Conservation (phyloP, 352 stramenopile species). For the Blastocystis sp. region DNA sequence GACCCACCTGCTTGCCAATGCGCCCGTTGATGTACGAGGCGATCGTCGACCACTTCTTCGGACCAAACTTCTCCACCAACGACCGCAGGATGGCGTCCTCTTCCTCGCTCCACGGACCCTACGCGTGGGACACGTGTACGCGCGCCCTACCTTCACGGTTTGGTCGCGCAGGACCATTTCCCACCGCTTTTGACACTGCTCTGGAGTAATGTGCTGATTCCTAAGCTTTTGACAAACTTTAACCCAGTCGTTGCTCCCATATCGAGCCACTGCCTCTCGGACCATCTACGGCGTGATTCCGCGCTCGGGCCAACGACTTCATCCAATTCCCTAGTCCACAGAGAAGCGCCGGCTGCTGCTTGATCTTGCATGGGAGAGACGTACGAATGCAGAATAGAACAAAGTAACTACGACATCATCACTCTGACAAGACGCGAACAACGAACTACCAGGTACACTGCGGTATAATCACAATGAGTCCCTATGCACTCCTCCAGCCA, state of each 20-base stretch:
- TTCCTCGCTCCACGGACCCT: constrained; percentile 76
- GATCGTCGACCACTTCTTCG: constrained; percentile 85
- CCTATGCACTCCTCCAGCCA: neutral
- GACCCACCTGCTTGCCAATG: constrained; percentile 75
- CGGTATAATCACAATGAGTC: neutral
- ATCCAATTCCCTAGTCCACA: constrained; percentile 55
- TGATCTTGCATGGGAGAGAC: constrained; percentile 2
- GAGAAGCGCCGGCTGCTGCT: neutral
- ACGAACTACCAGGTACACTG: neutral
- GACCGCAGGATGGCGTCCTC: constrained; percentile 77
- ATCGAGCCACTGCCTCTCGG: constrained; percentile 56
- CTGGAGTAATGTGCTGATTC: constrained; percentile 60
- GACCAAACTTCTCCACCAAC: constrained; percentile 80
- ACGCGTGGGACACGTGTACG: neutral
- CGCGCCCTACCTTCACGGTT: constrained; percentile 31
- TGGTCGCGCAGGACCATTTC: constrained; percentile 58
- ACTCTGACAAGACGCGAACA: neutral
- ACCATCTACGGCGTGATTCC: constrained; percentile 27
- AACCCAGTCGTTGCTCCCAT: constrained; percentile 73
- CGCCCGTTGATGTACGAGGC: constrained; percentile 77
- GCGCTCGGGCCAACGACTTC: neutral
- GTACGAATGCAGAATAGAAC: neutral
- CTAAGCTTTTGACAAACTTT: constrained; percentile 66
- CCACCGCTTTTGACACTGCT: constrained; percentile 63
- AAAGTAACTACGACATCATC: neutral